A percentile compares a stretch with the other conserved stretches of the same genome.
Evolutionary conservation across 805 yeast species (phyloP).

Genomic region (Wickerhamomyces xylosicus): DNA sequence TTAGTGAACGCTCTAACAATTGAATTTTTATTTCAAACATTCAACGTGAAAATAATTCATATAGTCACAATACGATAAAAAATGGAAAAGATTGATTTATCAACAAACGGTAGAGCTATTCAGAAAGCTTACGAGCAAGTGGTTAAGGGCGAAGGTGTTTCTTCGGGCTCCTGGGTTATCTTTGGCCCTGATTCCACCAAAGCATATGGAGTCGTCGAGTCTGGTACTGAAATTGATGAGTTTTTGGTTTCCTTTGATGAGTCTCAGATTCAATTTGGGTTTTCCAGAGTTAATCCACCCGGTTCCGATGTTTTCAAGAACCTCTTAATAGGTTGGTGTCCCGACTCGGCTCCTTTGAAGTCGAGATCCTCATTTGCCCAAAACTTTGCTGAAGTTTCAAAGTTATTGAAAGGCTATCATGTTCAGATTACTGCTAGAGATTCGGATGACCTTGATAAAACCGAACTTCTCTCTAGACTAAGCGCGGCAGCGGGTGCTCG

Average conservation of each 20-base stretch:
- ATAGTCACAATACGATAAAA: too few species aligned
- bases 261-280: constrained; percentile 82
- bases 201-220: constrained; percentile 30
- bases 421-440: constrained; percentile 97
- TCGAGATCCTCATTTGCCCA: constrained; percentile 66
- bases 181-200: constrained; percentile 59
- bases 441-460: constrained; percentile 75
- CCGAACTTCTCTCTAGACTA: constrained; percentile 63
- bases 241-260: constrained; percentile 79
- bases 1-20: too few species aligned
- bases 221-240: constrained; percentile 61
- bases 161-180: constrained; percentile 59
- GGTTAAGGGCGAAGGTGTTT: constrained; percentile 57
- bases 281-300: constrained; percentile 79
- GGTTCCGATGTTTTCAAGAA: constrained; percentile 86
- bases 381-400: constrained; percentile 68
- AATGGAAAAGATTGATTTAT: constrained; percentile 38
- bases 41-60: too few species aligned
- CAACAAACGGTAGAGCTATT: constrained; percentile 67
- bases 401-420: constrained; percentile 72
- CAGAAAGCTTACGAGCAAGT: constrained; percentile 69
- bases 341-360: constrained; percentile 84
- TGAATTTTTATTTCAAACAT: too few species aligned
- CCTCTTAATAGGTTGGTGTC: constrained; percentile 90
- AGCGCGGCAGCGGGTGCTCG: constrained; percentile 94